phyloP scores from a whole-genome alignment of 495 filamentous ascomycete genomes.

The Penicillium bovifimosum region DNA sequence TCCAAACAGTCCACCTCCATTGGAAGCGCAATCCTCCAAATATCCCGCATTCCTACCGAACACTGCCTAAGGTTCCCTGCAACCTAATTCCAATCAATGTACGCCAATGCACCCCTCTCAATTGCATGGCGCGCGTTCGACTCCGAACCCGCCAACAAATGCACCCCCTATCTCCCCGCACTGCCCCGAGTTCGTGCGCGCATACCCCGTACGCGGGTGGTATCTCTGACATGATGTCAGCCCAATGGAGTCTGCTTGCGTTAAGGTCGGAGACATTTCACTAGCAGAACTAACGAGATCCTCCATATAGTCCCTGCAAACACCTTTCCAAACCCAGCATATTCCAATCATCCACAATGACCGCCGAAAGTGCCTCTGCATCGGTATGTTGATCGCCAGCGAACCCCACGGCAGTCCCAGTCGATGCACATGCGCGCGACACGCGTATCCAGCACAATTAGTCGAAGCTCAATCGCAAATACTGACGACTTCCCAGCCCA shows the following conservation, averaged over 20 bases:
- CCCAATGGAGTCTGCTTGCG: background rate
- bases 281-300: background rate
- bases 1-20: constrained; percentile 5
- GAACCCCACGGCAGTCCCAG: background rate
- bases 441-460: background rate
- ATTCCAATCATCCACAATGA: constrained; percentile 25
- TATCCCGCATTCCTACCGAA: background rate
- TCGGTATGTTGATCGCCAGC: constrained; percentile 25
- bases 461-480: background rate
- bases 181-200: constrained; percentile 1
- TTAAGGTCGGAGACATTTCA: background rate
- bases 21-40: background rate
- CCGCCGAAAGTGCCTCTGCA: constrained; percentile 28
- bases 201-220: constrained; percentile 2
- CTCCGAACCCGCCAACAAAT: background rate
- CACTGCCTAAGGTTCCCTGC: too few relatives aligned
- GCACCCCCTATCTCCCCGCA: constrained; percentile 1
- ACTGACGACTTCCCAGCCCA: constrained; percentile 51
- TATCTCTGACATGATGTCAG: constrained; percentile 2
- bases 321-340: background rate
- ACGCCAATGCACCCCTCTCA: background rate
- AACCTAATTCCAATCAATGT: background rate
- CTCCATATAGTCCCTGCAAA: background rate
- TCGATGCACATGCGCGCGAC: too few relatives aligned
- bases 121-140: background rate